Evolutionary conservation across 441 rosid genomes (phyloP).

Genomic region (Populus hybrid): DNA sequence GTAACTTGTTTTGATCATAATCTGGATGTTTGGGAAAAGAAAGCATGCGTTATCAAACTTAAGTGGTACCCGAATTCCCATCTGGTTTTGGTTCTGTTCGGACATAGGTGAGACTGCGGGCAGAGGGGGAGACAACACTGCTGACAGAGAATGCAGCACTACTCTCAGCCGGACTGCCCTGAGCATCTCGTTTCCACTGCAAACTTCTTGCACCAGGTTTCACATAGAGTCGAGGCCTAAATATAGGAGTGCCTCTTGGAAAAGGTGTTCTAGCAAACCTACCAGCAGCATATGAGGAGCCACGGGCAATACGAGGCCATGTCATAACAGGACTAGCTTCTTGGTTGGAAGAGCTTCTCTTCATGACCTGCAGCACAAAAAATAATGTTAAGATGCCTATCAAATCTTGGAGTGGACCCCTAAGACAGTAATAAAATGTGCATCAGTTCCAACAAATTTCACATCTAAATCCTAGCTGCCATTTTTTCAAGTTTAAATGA

Average conservation of each 20-base stretch:
- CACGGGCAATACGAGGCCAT: conserved; percentile 56
- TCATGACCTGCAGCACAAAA: conserved; percentile 55
- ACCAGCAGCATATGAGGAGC: conserved; percentile 36
- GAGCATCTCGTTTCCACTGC: conserved; percentile 94
- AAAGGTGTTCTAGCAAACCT: conserved; percentile 63
- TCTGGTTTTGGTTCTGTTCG: conserved; percentile 61
- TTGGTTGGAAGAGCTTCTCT: conserved; percentile 54
- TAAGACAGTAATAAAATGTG: not conserved
- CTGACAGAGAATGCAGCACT: conserved; percentile 31
- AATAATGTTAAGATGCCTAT: not conserved
- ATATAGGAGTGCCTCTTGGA: conserved; percentile 51
- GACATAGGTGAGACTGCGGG: conserved; percentile 79
- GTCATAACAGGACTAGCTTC: conserved; percentile 49
- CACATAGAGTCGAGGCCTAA: conserved; percentile 51
- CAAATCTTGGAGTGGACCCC: not conserved
- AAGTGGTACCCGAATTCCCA: conserved; percentile 34
- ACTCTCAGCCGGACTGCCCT: conserved; percentile 35
- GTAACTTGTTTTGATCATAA: not conserved
- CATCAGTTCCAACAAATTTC: not conserved
- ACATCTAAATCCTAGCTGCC: not conserved
- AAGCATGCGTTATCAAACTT: not conserved
- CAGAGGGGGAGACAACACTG: conserved; percentile 26
- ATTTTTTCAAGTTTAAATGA: too few relatives aligned
- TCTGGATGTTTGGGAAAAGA: not conserved
- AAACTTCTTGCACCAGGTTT: conserved; percentile 80